Conservation (phyloP, 768 basidiomycete genomes). For the Cantharellus cinnabarinus region DNA sequence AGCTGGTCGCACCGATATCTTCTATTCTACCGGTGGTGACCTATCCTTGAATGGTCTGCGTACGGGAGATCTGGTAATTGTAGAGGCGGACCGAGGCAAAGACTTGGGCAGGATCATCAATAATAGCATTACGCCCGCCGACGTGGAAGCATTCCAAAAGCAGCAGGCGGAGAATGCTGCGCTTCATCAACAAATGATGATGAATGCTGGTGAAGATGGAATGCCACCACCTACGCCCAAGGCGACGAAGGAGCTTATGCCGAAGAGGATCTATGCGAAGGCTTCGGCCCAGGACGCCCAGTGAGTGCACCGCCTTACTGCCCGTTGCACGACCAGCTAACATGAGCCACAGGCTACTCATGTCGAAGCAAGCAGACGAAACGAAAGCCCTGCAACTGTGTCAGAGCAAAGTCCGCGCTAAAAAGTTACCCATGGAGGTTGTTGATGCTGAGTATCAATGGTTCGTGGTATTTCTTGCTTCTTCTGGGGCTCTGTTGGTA, state of each 20-base stretch:
- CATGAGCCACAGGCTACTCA: constrained; percentile 32
- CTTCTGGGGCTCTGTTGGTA: background rate
- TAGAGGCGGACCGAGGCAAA: constrained; percentile 88
- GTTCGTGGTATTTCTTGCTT: constrained; percentile 25
- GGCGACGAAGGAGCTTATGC: constrained; percentile 81
- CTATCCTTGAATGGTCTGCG: constrained; percentile 23
- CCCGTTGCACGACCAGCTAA: background rate
- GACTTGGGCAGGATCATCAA: constrained; percentile 86
- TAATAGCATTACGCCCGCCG: constrained; percentile 70
- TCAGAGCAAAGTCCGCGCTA: constrained; percentile 76
- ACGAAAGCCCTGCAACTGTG: constrained; percentile 79
- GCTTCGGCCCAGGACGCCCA: constrained; percentile 66
- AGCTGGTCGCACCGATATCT: constrained; percentile 85
- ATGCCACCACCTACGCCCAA: constrained; percentile 15
- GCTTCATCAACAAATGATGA: constrained; percentile 14
- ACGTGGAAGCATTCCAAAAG: constrained; percentile 81
- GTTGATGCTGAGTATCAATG: constrained; percentile 98
- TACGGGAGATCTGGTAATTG: constrained; percentile 83
- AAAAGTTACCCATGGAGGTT: constrained; percentile 95
- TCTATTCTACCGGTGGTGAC: constrained; percentile 60
- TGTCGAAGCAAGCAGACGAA: constrained; percentile 77
- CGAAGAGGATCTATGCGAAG: constrained; percentile 90
- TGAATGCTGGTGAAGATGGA: constrained; percentile 22
- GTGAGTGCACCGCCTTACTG: constrained; percentile 22
- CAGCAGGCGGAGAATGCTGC: constrained; percentile 43